phyloP scores from a whole-genome alignment of 2,329 filamentous ascomycete genomes.

The Talaromyces islandicus region DNA sequence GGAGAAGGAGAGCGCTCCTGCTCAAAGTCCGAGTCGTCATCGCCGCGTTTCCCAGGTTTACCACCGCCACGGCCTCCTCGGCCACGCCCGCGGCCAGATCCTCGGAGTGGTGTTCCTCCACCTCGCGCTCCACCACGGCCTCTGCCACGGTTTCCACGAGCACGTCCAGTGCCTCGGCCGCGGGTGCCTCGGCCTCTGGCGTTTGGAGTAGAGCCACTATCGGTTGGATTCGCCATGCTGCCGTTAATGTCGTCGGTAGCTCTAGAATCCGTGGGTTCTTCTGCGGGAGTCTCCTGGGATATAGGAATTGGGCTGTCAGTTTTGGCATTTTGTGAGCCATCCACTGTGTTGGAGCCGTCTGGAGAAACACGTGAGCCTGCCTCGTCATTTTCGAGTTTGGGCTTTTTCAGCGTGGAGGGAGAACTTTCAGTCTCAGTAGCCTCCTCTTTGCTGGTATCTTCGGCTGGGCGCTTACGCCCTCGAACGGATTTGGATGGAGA shows the following conservation, averaged over 20 bases:
- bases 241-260: conserved; percentile 18
- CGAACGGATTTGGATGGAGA: background rate
- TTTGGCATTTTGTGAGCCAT: conserved; percentile 14
- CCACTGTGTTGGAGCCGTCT: conserved; percentile 13
- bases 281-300: conserved; percentile 8
- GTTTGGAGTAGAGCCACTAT: conserved; percentile 9
- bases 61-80: conserved; percentile 18
- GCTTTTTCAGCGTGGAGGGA: conserved; percentile 21
- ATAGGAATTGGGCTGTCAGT: conserved; percentile 14
- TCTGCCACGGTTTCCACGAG: conserved; percentile 23
- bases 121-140: conserved; percentile 22
- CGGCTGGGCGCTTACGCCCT: conserved; percentile 8
- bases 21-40: conserved; percentile 24
- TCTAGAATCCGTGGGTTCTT: conserved; percentile 15
- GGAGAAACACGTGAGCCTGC: conserved; percentile 12
- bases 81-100: conserved; percentile 12
- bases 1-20: conserved; percentile 28
- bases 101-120: conserved; percentile 13
- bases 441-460: background rate
- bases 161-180: conserved; percentile 24
- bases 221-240: conserved; percentile 15
- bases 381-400: conserved; percentile 25
- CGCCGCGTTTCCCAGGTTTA: conserved; percentile 23
- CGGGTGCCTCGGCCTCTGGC: conserved; percentile 26
- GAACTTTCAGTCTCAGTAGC: conserved; percentile 1